Conservation (phyloP, 306 rosid species). For the Ormosia emarginata region DNA sequence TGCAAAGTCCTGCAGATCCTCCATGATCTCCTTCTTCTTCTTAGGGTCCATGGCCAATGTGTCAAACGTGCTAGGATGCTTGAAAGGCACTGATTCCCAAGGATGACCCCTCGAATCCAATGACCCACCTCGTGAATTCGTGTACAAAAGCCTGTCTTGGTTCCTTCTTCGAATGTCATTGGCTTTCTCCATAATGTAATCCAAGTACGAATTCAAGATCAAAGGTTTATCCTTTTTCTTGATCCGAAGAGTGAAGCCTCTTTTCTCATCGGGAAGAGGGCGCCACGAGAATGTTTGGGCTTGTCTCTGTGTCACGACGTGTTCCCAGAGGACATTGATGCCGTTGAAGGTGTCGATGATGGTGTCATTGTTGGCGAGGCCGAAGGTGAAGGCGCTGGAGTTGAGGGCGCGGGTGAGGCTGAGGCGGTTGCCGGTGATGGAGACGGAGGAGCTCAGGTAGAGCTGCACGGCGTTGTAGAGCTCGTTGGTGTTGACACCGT, state of each 20-base stretch:
- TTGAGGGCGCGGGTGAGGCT: slow-evolving; percentile 85
- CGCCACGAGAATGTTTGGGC: slow-evolving; percentile 86
- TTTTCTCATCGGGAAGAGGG: slow-evolving; percentile 83
- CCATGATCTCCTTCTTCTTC: slow-evolving; percentile 64
- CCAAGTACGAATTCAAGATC: slow-evolving; percentile 60
- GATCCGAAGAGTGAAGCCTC: slow-evolving; percentile 83
- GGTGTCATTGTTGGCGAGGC: slow-evolving; percentile 84
- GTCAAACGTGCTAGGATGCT: slow-evolving; percentile 91
- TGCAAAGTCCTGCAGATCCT: slow-evolving; percentile 73
- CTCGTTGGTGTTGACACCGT: slow-evolving; percentile 97
- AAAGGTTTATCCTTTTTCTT: slow-evolving; percentile 59
- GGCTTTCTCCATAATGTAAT: slow-evolving; percentile 78
- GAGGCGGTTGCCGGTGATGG: slow-evolving; percentile 61
- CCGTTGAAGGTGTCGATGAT: slow-evolving; percentile 70
- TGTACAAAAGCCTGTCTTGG: slow-evolving; percentile 79
- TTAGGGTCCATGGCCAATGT: slow-evolving; percentile 90
- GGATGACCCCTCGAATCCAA: slow-evolving; percentile 91
- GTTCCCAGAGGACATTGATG: slow-evolving; percentile 81
- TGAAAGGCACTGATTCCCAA: slow-evolving; percentile 96
- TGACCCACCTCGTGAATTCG: slow-evolving; percentile 88
- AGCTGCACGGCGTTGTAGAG: slow-evolving; percentile 98
- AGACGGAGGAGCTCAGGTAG: slow-evolving; percentile 73
- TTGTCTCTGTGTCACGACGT: slow-evolving; percentile 75
- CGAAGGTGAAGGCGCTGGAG: slow-evolving; percentile 82
- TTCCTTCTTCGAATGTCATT: slow-evolving; percentile 74